A percentile compares a stretch with the other conserved stretches of the same genome.
Conservation (phyloP, 257 asterid species). For the Penstemon newberryi region DNA sequence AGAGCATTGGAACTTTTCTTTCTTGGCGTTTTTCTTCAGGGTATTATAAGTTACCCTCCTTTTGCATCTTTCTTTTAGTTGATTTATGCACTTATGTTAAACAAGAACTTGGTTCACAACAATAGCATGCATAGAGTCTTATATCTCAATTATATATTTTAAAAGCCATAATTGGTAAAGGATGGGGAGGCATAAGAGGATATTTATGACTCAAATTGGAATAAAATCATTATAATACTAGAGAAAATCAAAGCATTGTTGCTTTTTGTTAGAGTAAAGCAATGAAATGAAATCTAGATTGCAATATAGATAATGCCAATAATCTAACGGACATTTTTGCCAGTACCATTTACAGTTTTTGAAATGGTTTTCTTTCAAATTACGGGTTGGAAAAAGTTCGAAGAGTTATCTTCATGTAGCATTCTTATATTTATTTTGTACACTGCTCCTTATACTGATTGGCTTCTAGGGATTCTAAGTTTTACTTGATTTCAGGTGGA, state of each 20-base stretch:
- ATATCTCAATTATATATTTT: background rate
- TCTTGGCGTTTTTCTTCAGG: constrained; percentile 83
- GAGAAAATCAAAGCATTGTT: background rate
- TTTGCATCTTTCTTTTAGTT: constrained; percentile 16
- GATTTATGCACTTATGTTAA: no score
- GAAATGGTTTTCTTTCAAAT: constrained; percentile 13
- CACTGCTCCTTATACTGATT: constrained; percentile 26
- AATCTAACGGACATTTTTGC: background rate
- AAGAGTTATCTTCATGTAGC: background rate
- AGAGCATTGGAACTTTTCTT: constrained; percentile 67
- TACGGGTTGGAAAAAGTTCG: background rate
- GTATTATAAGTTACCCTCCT: constrained; percentile 37
- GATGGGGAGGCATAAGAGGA: background rate
- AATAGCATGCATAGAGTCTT: background rate
- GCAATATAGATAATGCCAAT: background rate
- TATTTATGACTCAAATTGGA: background rate
- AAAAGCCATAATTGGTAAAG: background rate
- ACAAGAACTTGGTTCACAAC: background rate
- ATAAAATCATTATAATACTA: background rate
- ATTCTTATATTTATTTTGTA: background rate
- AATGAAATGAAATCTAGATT: background rate
- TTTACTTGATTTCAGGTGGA: constrained; percentile 63
- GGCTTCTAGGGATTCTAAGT: constrained; percentile 12
- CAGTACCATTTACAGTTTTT: constrained; percentile 6
- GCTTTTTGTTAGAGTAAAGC: constrained; percentile 4